Evolutionary conservation across 176 grass and related monocot genomes (phyloP), one percentile per base, ranked within the genome.

Genomic region (bread wheat (Triticum aestivum)): DNA sequence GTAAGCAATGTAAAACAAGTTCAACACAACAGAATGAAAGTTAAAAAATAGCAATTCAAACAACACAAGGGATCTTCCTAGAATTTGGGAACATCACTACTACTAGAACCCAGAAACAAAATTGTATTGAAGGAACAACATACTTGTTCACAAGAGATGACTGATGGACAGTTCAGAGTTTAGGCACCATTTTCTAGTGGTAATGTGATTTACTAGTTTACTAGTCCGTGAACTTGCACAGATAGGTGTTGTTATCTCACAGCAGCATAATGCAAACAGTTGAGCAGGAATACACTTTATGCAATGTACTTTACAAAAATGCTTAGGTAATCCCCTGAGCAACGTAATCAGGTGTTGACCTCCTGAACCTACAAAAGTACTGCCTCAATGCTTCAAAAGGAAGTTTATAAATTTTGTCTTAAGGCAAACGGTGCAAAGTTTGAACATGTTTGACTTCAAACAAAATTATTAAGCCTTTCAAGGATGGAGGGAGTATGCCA

Each of bases 1-100:
- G 44, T 35, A 83, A 79, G 17, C 2, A 82, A 87, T 81, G 52
- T 69, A 58, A 84, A 81, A 45, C 44, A 86, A 52, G 18, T 54
- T 84, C 54, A 80, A 71, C 29, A 69, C 33, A 42, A 38, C 52
- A 74, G 26, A 65, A 12, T 20, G 73, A 3, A 67, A 81, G 47
- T 42, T 12, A 47, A 66, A 66, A 15, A 49, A 35, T 6, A 15
- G 17, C 54, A 76, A n/a, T 65, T 75, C 38, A 75, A 32, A 76
- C 26, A 84, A 84, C 27, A n/a, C 5, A 83, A 84, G 18, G 4
- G 11, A 14, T 37, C 11, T 82, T 56, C 20, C 32, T 41, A 63
- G 11, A 84, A 64, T 17, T 33, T 33, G 26, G 26, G 37, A 47
- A 27, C 11, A 52, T 11, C 72, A 26, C 42, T 66, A 64, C 4